A percentile compares a stretch with the other conserved stretches of the same genome.
Evolutionary conservation across 202 grass and related monocot genomes (phyloP).

Genomic region (Schoenoplectus triqueter): DNA sequence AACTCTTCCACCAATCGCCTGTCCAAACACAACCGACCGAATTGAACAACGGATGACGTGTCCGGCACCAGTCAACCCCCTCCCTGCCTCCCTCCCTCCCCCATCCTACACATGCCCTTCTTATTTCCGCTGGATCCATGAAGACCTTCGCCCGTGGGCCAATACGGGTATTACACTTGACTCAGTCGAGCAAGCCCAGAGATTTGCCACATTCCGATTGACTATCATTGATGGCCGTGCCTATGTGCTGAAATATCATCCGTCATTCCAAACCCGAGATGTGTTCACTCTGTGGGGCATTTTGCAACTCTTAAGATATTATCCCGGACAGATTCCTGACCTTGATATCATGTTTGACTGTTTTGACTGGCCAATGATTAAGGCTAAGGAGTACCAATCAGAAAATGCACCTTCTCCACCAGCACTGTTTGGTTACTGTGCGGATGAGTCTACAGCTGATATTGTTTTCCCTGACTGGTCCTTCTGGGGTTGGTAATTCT

Average conservation of each 20-base stretch:
- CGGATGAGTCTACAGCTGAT: slow-evolving; percentile 49
- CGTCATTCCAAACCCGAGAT: slow-evolving; percentile 74
- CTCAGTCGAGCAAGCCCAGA: slow-evolving; percentile 56
- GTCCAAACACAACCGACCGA: slow-evolving; percentile 42
- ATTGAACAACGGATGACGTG: slow-evolving; percentile 42
- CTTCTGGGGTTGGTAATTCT: slow-evolving; percentile 89
- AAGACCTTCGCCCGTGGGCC: slow-evolving; percentile 87
- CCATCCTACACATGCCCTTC: slow-evolving; percentile 56
- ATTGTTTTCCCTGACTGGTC: slow-evolving; percentile 85
- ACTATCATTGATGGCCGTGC: slow-evolving; percentile 60
- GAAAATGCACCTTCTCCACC: slow-evolving; percentile 53
- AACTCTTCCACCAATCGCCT: slow-evolving; percentile 20
- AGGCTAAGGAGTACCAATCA: slow-evolving; percentile 34
- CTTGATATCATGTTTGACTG: slow-evolving; percentile 90
- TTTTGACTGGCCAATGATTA: slow-evolving; percentile 57
- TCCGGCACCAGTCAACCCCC: background rate
- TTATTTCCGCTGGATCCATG: slow-evolving; percentile 95
- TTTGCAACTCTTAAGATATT: slow-evolving; percentile 79
- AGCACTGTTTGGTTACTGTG: slow-evolving; percentile 69
- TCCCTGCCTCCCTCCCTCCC: background rate
- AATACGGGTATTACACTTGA: slow-evolving; percentile 63
- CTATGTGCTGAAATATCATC: slow-evolving; percentile 65
- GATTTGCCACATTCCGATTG: slow-evolving; percentile 71
- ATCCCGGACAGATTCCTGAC: slow-evolving; percentile 80
- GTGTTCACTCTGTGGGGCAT: slow-evolving; percentile 97